phyloP scores from a whole-genome alignment of 2,329 filamentous ascomycete species.

The Nigrograna mackinnonii region DNA sequence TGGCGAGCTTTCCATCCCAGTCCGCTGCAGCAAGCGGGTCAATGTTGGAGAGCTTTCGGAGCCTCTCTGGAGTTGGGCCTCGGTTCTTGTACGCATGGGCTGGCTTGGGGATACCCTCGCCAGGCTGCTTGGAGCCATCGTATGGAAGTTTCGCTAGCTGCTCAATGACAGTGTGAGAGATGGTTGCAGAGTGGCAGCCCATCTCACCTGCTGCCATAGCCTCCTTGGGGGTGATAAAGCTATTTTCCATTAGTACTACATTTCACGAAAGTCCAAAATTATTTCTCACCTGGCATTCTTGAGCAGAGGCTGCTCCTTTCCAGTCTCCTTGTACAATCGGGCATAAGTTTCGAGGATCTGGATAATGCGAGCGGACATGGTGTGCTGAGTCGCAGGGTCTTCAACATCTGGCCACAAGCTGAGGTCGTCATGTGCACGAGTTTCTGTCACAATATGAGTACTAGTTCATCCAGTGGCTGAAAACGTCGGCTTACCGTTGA shows the following conservation, averaged over 20 bases:
- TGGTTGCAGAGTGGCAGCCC: constrained; percentile 52
- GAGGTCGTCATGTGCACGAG: constrained; percentile 47
- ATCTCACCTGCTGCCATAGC: constrained; percentile 52
- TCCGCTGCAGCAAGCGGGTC: constrained; percentile 45
- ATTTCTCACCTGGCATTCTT: constrained; percentile 49
- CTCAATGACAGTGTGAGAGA: constrained; percentile 45
- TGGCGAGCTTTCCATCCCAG: constrained; percentile 46
- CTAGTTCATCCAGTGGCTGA: background rate
- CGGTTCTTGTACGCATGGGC: constrained; percentile 44
- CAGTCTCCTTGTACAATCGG: constrained; percentile 50
- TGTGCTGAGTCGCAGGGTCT: constrained; percentile 53
- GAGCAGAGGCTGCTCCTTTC: constrained; percentile 52
- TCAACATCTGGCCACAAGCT: constrained; percentile 52
- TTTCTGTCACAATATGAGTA: constrained; percentile 35
- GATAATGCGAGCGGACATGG: constrained; percentile 52
- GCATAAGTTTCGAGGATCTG: constrained; percentile 55
- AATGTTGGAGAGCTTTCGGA: constrained; percentile 38
- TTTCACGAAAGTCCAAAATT: too few species aligned
- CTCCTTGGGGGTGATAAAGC: constrained; percentile 49
- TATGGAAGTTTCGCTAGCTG: constrained; percentile 45
- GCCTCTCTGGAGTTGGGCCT: constrained; percentile 34
- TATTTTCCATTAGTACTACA: constrained; percentile 24
- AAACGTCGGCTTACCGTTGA: constrained; percentile 51
- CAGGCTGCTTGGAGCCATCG: constrained; percentile 42
- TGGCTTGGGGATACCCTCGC: constrained; percentile 45